Evolutionary conservation across 306 rosid species (phyloP).

Genomic region (Alnus glutinosa): DNA sequence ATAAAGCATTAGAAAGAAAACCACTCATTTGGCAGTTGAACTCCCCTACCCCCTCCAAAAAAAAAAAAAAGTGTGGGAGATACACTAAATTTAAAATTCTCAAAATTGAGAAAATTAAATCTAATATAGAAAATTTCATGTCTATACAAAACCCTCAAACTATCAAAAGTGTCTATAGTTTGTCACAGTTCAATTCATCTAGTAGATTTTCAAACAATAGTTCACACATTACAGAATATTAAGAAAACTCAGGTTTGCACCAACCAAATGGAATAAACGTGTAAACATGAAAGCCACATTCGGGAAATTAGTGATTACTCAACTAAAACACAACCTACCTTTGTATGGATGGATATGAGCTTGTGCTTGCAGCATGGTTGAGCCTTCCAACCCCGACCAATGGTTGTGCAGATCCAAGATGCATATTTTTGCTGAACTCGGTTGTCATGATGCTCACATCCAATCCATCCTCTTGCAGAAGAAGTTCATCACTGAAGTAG

Average conservation of each 20-base stretch:
- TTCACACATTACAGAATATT: conserved; percentile 5
- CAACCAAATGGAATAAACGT: conserved; percentile 17
- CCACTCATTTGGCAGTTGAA: conserved; percentile 14
- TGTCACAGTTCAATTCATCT: conserved; percentile 9
- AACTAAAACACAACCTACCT: conserved; percentile 48
- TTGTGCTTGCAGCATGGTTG: conserved; percentile 46
- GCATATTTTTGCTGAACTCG: conserved; percentile 69
- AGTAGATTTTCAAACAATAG: conserved; percentile 13
- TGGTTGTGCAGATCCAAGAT: conserved; percentile 66
- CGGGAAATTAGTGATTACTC: neutral
- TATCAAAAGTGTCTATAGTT: neutral
- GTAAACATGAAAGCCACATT: neutral
- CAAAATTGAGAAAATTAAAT: conserved; percentile 8
- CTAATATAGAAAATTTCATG: neutral
- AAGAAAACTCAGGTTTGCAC: conserved; percentile 23
- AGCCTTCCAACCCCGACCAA: conserved; percentile 68
- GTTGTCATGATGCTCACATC: conserved; percentile 51
- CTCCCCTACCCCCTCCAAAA: neutral
- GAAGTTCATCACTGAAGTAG: conserved; percentile 86
- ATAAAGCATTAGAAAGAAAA: neutral
- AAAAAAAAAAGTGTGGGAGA: neutral
- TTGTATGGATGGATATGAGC: conserved; percentile 50
- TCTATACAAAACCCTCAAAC: neutral
- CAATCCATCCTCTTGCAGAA: conserved; percentile 86
- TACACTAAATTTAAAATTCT: neutral